Percentiles rank a stretch among this genome's conserved stretches.
Evolutionary conservation across 1,284 basidiomycete species (phyloP).

Genomic region (Peniophora sp.): DNA sequence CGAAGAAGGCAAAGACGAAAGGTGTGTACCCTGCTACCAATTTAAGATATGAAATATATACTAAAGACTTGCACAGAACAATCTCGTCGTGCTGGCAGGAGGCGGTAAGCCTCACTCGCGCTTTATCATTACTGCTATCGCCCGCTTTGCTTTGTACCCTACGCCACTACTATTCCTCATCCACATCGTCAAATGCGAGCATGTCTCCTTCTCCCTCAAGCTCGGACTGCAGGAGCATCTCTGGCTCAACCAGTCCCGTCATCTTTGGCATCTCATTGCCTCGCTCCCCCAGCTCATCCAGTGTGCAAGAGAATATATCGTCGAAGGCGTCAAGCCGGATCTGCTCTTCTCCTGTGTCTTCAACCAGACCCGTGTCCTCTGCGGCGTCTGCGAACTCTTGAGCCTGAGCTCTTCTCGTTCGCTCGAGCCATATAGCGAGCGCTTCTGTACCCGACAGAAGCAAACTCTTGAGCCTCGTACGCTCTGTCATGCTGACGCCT

Average conservation of each 20-base stretch:
- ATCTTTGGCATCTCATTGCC: constrained; percentile 4
- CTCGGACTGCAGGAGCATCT: too few relatives aligned
- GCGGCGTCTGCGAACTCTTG: too few relatives aligned
- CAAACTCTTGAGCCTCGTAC: constrained; percentile 55
- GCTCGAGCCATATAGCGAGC: constrained; percentile 62
- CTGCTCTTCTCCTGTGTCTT: constrained; percentile 24
- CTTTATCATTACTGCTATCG: not conserved
- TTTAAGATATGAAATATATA: not conserved
- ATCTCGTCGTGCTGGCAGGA: constrained; percentile 16
- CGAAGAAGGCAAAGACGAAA: constrained; percentile 66
- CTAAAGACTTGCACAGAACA: constrained; percentile 14
- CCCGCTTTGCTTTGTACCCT: too few relatives aligned
- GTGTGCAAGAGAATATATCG: constrained; percentile 49
- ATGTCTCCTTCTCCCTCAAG: not conserved
- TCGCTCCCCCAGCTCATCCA: constrained; percentile 45
- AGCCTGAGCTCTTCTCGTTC: not conserved
- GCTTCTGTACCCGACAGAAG: constrained; percentile 47
- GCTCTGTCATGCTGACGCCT: constrained; percentile 54
- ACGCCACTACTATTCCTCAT: constrained; percentile 4
- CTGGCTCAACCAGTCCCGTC: not conserved
- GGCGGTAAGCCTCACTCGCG: constrained; percentile 7
- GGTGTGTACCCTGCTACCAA: constrained; percentile 32
- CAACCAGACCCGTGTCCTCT: constrained; percentile 16
- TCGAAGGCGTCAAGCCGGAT: constrained; percentile 49
- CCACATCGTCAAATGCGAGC: constrained; percentile 2